Evolutionary conservation across 148 eudicot species (phyloP).

Genomic region (Rhododendron vialii): DNA sequence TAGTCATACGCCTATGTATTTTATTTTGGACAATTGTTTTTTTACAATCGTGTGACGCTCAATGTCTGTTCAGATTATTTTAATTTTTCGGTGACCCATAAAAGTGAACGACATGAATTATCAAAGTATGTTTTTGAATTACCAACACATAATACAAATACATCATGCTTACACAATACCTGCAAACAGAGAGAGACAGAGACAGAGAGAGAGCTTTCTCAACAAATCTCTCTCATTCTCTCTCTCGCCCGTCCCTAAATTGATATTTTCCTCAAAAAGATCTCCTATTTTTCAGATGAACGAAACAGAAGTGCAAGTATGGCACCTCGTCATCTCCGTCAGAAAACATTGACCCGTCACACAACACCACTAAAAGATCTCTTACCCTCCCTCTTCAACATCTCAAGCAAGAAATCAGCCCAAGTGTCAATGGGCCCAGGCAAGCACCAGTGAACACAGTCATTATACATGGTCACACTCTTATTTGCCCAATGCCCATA

Average conservation of each 20-base stretch:
- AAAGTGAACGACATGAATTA: neutral
- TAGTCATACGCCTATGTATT: too few relatives aligned
- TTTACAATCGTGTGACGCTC: too few relatives aligned
- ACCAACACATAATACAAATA: neutral
- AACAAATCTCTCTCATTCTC: neutral
- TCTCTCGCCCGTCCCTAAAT: neutral
- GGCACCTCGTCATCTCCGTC: neutral
- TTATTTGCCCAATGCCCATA: slow-evolving; percentile 46
- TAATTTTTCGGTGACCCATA: neutral
- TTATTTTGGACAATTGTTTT: neutral
- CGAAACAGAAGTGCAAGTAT: neutral
- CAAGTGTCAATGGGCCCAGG: slow-evolving; percentile 65
- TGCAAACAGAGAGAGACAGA: neutral
- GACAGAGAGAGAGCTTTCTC: neutral
- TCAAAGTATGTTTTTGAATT: neutral
- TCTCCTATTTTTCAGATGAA: neutral
- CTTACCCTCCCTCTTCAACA: slow-evolving; percentile 31
- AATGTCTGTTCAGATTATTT: neutral
- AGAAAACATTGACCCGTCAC: neutral
- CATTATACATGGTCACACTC: slow-evolving; percentile 36
- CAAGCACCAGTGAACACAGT: slow-evolving; percentile 68
- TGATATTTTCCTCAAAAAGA: neutral
- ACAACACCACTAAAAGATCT: neutral
- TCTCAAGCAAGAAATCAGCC: slow-evolving; percentile 55
- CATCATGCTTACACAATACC: neutral